These are phyloP conservation scores for Kregervanrija fluxuum DNA, from an alignment of 805 yeast genomes.

Conservation along the genomic window DNA sequence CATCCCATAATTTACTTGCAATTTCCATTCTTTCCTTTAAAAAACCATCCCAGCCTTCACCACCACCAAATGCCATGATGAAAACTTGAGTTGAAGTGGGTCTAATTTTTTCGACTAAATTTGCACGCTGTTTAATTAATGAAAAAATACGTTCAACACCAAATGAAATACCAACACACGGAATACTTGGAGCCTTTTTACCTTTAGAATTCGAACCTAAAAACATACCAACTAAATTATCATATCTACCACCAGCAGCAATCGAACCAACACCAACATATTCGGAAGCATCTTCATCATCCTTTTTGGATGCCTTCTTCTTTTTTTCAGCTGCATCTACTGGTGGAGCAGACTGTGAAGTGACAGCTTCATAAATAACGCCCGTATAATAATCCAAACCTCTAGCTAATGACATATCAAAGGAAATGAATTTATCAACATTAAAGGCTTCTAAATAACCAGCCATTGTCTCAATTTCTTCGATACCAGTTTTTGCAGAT, in stretches of 20 bases:
- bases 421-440: conserved; percentile 60
- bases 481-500: conserved; percentile 72
- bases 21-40: conserved; percentile 85
- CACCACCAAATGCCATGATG: conserved; percentile 98
- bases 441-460: conserved; percentile 79
- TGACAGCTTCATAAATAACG: conserved; percentile 92
- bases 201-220: conserved; percentile 70
- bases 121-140: conserved; percentile 69
- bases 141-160: conserved; percentile 96
- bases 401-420: conserved; percentile 93
- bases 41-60: conserved; percentile 92
- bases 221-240: conserved; percentile 94
- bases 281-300: conserved; percentile 88
- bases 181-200: conserved; percentile 64
- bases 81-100: conserved; percentile 88
- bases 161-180: conserved; percentile 95
- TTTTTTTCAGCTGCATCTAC: conserved; percentile 63
- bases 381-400: conserved; percentile 98
- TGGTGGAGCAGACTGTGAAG: conserved; percentile 95
- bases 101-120: conserved; percentile 56
- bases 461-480: conserved; percentile 69
- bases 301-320: conserved; percentile 31
- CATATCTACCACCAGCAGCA: conserved; percentile 99
- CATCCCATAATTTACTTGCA: conserved; percentile 77
- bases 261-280: conserved; percentile 98